These are phyloP conservation scores for Medicago lupulina DNA, from an alignment of 306 rosid species.

Conservation along the genomic window DNA sequence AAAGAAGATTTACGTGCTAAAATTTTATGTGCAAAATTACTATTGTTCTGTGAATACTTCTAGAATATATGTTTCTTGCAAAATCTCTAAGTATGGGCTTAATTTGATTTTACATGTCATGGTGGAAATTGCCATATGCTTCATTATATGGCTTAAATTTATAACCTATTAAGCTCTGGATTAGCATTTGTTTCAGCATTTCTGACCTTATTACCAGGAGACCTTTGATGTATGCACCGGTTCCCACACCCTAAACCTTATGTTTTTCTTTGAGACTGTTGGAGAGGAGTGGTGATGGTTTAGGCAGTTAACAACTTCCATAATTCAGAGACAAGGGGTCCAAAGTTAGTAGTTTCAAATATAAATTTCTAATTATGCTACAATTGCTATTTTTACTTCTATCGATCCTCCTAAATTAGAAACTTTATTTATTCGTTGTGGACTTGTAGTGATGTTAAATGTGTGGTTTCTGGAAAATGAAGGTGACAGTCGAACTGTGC, in stretches of 20 bases:
- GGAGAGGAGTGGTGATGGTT: neutral
- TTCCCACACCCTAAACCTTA: neutral
- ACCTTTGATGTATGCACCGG: neutral
- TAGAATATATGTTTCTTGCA: constrained; percentile 27
- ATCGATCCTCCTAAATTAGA: neutral
- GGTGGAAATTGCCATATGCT: neutral
- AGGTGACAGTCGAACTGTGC: constrained; percentile 9
- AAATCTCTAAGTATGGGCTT: neutral
- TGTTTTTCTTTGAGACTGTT: neutral
- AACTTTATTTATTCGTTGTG: neutral
- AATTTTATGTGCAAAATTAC: constrained; percentile 20
- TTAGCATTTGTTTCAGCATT: constrained; percentile 10
- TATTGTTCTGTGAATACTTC: constrained; percentile 21
- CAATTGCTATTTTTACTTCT: neutral
- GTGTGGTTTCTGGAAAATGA: neutral
- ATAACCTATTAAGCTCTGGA: neutral
- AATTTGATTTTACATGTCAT: constrained; percentile 4
- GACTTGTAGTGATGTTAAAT: neutral
- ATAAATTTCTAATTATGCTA: neutral
- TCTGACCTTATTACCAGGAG: neutral
- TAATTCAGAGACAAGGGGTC: neutral
- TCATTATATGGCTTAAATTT: neutral
- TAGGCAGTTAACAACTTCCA: neutral
- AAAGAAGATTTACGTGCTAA: constrained; percentile 17
- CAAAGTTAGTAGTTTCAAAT: neutral